These are phyloP conservation scores for Oehlia diaphana DNA, from an alignment of 192 early-diverging fungal species.

Conservation along the genomic window DNA sequence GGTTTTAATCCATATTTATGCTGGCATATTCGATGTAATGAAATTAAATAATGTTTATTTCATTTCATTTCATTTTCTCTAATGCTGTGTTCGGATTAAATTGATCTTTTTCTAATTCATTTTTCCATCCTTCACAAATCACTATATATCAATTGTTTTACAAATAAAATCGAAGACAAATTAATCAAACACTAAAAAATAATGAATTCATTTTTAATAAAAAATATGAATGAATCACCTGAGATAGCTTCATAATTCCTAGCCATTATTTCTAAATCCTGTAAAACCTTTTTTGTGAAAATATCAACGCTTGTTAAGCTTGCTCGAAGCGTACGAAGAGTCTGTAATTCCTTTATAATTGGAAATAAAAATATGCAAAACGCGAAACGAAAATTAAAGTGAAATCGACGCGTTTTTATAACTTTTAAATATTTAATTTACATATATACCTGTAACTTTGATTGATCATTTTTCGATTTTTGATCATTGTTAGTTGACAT, in stretches of 20 bases:
- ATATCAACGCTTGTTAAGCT: background rate
- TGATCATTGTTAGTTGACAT: background rate
- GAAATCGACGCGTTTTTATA: background rate
- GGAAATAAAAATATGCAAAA: background rate
- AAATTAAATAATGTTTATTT: background rate
- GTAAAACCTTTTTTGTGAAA: background rate
- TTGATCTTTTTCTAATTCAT: background rate
- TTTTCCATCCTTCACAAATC: constrained; percentile 9
- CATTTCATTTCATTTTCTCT: no score
- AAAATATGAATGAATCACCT: background rate
- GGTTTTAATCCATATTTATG: no score
- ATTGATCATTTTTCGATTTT: background rate
- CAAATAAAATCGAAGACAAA: background rate
- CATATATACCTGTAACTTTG: background rate
- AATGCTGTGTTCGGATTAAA: background rate
- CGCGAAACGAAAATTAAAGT: background rate
- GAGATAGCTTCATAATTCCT: constrained; percentile 2
- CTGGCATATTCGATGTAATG: background rate
- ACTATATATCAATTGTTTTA: background rate
- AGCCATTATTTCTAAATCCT: constrained; percentile 9
- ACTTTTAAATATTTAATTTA: background rate
- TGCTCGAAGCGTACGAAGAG: constrained; percentile 8
- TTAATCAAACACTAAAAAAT: no score
- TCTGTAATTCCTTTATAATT: background rate
- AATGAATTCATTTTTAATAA: no score